These are phyloP conservation scores for Starmerella floricola DNA, from an alignment of 805 yeast genomes.

Conservation along the genomic window DNA sequence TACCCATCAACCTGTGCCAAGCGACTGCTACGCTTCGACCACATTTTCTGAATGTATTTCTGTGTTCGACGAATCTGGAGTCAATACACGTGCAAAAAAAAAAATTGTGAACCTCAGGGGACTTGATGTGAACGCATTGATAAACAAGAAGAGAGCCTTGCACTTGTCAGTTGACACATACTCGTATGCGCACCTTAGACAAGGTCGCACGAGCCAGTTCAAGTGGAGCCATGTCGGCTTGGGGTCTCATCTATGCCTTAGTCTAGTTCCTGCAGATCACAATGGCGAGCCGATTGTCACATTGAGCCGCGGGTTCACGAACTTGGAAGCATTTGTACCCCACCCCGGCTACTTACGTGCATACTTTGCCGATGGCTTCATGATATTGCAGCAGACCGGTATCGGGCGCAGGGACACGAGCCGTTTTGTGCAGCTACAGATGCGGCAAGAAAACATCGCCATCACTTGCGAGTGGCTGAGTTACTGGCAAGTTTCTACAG, in stretches of 20 bases:
- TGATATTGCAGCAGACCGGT: constrained; percentile 3
- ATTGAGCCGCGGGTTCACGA: constrained; percentile 4
- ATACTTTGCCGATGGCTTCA: neutral
- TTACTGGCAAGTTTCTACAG: neutral
- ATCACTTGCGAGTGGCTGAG: constrained; percentile 11
- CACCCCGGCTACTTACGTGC: constrained; percentile 1
- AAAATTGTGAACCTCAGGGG: too few relatives aligned
- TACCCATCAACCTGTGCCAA: too few relatives aligned
- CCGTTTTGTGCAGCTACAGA: constrained; percentile 7
- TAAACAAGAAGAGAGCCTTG: too few relatives aligned
- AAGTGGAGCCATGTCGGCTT: constrained; percentile 16
- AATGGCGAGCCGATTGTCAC: constrained; percentile 3
- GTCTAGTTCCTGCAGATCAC: constrained; percentile 7
- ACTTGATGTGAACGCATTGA: too few relatives aligned
- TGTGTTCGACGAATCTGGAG: too few relatives aligned
- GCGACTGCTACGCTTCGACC: too few relatives aligned
- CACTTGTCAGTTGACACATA: constrained; percentile 1
- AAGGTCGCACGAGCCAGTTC: neutral
- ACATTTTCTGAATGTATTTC: too few relatives aligned
- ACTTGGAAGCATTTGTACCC: constrained; percentile 5
- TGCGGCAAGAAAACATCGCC: constrained; percentile 5
- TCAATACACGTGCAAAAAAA: too few relatives aligned
- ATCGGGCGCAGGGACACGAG: neutral
- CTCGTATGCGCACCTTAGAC: neutral
- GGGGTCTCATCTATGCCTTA: constrained; percentile 10